Evolutionary conservation across 805 yeast genomes (phyloP), one percentile per base, ranked within the genome.

Genomic region (Saccharomycopsis synnaedendra): DNA sequence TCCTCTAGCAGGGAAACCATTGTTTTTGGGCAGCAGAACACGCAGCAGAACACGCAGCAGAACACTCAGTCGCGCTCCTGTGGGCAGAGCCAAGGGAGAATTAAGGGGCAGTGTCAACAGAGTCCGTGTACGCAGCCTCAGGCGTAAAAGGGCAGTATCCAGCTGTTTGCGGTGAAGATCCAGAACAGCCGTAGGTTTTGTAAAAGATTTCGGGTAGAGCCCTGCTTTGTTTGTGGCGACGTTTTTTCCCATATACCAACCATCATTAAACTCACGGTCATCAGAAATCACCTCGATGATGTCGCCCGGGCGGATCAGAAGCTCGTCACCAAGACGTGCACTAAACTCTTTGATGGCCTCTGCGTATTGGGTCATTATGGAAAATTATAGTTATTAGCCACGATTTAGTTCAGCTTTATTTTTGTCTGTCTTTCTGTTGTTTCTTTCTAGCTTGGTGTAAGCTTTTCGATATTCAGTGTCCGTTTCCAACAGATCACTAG

Each of bases 211-310:
- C 9, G 98, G 98, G 59, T 88, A 93, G 39, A 90, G 67, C 0
- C 98, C 98, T 8, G 86, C 90, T 46, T 76, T 74, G 46, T 77
- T 75, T 0, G 90, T 80, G 44, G 75, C 59, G 44, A 86, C 60
- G 56, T 89, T 89, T 51, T 78, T 80, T 3, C 96, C 96, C 74
- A 85, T 83, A 60, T 82, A 93, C 99, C 99, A 93, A 11, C 97
- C 97, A 64, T 93, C 97, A 57, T 85, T 84, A 63, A 84, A 93
- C 59, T 86, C 96, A 53, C 82, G 76, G 64, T 93, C 98, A 64
- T 88, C 96, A 41, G 95, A 86, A 28, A 93, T 76, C 5, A 93
- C 86, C 61, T 87, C 94, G 49, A 93, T 72, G 52, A 77, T 80
- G 60, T 93, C 97, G 31, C 97, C 97, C 7, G 82, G 75, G 43